Percentiles rank a stretch among this genome's conserved stretches.
These are phyloP conservation scores for Cymbopogon flexuosus DNA, from an alignment of 202 grass and related monocot genomes.

Conservation along the genomic window DNA sequence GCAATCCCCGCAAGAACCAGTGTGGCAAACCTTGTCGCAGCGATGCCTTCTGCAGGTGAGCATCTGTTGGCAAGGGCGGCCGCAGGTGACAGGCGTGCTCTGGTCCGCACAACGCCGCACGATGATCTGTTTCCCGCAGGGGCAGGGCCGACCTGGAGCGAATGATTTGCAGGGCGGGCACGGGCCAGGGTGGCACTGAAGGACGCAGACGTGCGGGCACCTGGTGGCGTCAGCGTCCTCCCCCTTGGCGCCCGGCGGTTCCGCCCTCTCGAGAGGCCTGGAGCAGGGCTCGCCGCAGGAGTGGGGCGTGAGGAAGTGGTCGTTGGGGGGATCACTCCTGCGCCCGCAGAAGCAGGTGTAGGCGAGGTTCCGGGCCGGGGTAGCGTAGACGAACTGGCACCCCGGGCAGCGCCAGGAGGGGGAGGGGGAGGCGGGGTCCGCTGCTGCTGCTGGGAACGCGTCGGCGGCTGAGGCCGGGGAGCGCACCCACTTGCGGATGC, in stretches of 20 bases:
- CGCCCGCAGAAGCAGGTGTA: constrained; percentile 87
- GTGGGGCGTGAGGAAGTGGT: constrained; percentile 81
- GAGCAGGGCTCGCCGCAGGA: constrained; percentile 86
- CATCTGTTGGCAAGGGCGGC: constrained; percentile 49
- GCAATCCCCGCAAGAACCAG: constrained; percentile 56
- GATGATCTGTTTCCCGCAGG: constrained; percentile 66
- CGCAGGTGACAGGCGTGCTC: constrained; percentile 61
- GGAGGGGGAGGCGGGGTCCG: not conserved
- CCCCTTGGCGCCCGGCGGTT: not conserved
- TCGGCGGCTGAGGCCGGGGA: constrained; percentile 74
- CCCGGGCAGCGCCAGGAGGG: constrained; percentile 79
- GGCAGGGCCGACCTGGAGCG: constrained; percentile 57
- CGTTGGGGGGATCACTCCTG: constrained; percentile 50
- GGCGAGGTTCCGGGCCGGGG: constrained; percentile 43
- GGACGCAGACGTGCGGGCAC: constrained; percentile 86
- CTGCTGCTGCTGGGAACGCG: constrained; percentile 18
- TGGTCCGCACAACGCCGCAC: constrained; percentile 63
- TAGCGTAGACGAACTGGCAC: constrained; percentile 65
- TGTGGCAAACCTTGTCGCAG: constrained; percentile 76
- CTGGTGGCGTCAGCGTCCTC: constrained; percentile 25
- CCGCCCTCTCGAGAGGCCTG: constrained; percentile 53
- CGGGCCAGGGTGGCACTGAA: constrained; percentile 90
- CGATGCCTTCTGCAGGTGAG: constrained; percentile 60
- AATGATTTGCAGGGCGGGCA: constrained; percentile 95
- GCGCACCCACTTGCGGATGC: constrained; percentile 90